Conservation (phyloP, 129 eudicot genomes). For the Dittrichia graveolens region DNA sequence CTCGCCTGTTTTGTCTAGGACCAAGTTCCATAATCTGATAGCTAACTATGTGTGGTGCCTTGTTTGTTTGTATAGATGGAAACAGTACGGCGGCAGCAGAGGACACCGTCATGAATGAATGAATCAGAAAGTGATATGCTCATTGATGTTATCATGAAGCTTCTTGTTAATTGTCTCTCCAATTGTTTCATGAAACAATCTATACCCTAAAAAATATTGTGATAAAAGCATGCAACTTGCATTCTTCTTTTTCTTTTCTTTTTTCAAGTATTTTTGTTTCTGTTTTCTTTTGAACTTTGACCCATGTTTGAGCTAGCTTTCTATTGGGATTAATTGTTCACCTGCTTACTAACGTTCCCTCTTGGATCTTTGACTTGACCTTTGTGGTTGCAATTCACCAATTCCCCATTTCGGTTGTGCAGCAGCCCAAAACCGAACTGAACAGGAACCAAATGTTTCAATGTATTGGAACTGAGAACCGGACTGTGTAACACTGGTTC, state of each 20-base stretch:
- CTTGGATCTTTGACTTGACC: neutral
- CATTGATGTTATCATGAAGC: conserved; percentile 26
- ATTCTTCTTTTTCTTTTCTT: conserved; percentile 16
- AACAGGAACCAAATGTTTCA: too few relatives aligned
- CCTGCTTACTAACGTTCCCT: conserved; percentile 9
- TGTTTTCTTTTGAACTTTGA: conserved; percentile 14
- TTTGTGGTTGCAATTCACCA: neutral
- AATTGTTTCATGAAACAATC: conserved; percentile 26
- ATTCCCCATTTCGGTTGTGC: too few relatives aligned
- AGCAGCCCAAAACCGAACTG: too few relatives aligned
- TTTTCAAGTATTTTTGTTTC: neutral
- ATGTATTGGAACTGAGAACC: too few relatives aligned
- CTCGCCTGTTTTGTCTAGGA: neutral
- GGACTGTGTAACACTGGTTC: too few relatives aligned
- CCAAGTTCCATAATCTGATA: neutral
- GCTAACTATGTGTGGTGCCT: neutral
- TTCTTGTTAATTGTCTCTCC: neutral
- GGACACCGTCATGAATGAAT: conserved; percentile 32
- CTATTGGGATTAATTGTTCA: conserved; percentile 14
- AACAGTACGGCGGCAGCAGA: conserved; percentile 25
- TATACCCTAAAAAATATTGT: conserved; percentile 20
- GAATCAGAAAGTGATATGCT: conserved; percentile 29
- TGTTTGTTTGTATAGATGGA: conserved; percentile 32
- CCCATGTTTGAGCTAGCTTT: conserved; percentile 20
- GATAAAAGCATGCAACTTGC: conserved; percentile 38